Percentiles rank a stretch among this genome's conserved stretches.
These are phyloP conservation scores for Podosphaera aphanis DNA, from an alignment of 2,329 filamentous ascomycete species.

Conservation along the genomic window DNA sequence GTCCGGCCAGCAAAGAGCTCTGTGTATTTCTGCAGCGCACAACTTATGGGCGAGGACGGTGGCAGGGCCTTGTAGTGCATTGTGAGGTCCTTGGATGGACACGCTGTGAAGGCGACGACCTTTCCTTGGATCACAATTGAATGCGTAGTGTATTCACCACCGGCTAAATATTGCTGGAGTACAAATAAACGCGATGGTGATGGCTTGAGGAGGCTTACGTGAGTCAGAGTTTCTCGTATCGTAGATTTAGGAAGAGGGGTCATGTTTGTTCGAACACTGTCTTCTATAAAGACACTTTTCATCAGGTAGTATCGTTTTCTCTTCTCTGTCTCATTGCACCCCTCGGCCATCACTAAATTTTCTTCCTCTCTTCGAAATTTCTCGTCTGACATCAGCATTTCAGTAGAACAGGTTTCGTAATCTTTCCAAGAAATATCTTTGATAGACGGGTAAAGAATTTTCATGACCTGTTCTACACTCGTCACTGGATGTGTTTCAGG, in stretches of 20 bases:
- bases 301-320: conserved; percentile 21
- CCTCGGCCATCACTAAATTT: too few species aligned
- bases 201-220: conserved; percentile 26
- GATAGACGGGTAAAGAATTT: conserved; percentile 21
- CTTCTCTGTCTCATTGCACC: background rate
- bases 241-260: conserved; percentile 36
- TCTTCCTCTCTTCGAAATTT: conserved; percentile 14
- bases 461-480: conserved; percentile 27
- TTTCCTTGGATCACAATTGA: conserved; percentile 39
- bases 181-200: conserved; percentile 29
- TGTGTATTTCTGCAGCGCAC: conserved; percentile 42
- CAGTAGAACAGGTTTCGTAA: background rate
- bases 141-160: conserved; percentile 50
- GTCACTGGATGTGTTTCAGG: conserved; percentile 30
- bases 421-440: background rate
- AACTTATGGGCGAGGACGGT: conserved; percentile 26
- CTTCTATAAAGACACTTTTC: conserved; percentile 40
- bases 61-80: conserved; percentile 44
- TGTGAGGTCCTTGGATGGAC: conserved; percentile 34
- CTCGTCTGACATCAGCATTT: background rate
- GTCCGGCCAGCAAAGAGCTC: conserved; percentile 27
- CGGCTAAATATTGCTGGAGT: conserved; percentile 40
- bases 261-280: conserved; percentile 34
- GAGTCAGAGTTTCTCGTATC: conserved; percentile 26
- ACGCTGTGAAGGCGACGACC: conserved; percentile 43